Evolutionary conservation across 1,139 yeast genomes (phyloP), one percentile per base, ranked within the genome.

Genomic region (Saccharomycopsis hybrid): DNA sequence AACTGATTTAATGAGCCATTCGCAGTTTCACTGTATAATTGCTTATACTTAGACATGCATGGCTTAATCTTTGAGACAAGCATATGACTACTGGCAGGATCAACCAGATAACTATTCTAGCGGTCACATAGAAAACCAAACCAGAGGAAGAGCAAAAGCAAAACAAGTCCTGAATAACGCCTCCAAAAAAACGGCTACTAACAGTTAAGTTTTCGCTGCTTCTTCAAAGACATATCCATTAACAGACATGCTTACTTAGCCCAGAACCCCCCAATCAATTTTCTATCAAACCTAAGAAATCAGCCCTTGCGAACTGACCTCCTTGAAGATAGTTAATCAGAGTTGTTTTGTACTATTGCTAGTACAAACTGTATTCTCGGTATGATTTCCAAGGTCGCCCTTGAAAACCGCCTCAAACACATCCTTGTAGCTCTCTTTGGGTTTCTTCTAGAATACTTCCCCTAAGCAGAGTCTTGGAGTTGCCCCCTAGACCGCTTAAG

Each of bases 41-140:
- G 72, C 72, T 69, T 69, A 68, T 69, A 68, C 72, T 69, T 68
- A 68, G 71, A 68, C 73, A 67, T 68, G 72, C 72, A 69, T 69
- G 72, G 73, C 73, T 68, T 69, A 68, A 69, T 69, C 73, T 70
- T 70, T 69, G 73, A 69, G 73, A 69, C 73, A 69, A 69, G 73
- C 72, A 69, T 69, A 69, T 68, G 72, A 69, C 72, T 69, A 69
- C 72, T 69, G 72, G 71, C 72, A 68, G 72, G 70, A 68, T 67
- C 72, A 68, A 69, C 71, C 71, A 66, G 72, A 65, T 68, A 65
- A 64, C 70, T 66, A 64, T 43, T 43, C 35, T 32, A 32, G 8
- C 39, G 33, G 38, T 18, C 18, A 18, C 18, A 18, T 18, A 18
- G 18, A 18, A 18, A 18, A 18, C 18, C 18, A 18, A 18, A 18